A percentile compares a stretch with the other conserved stretches of the same genome.
Conservation (phyloP, 306 rosid species). For the Medicago lupulina region DNA sequence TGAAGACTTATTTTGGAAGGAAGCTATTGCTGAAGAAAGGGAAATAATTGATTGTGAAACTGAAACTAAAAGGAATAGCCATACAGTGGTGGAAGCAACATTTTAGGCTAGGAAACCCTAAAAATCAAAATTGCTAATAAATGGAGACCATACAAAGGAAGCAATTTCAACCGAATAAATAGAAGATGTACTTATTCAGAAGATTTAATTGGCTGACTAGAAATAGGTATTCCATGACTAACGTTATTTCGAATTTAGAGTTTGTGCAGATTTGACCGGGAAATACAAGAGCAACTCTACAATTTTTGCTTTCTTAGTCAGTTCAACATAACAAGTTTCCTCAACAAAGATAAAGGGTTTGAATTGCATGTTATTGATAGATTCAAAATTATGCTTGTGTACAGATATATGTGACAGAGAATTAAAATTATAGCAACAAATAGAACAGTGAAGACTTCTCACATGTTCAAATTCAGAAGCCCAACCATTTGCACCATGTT, state of each 20-base stretch:
- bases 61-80: constrained; percentile 17
- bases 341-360: constrained; percentile 32
- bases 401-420: background rate
- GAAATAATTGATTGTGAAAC: constrained; percentile 17
- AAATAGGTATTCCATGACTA: constrained; percentile 27
- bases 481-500: constrained; percentile 89
- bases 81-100: constrained; percentile 1
- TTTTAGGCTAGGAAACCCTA: constrained; percentile 30
- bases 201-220: constrained; percentile 23
- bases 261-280: constrained; percentile 7
- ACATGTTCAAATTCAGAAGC: constrained; percentile 96
- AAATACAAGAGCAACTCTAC: constrained; percentile 1
- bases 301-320: constrained; percentile 17
- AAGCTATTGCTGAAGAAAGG: constrained; percentile 24
- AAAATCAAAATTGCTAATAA: background rate
- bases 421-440: constrained; percentile 25
- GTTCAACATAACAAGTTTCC: constrained; percentile 29
- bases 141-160: constrained; percentile 14
- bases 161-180: background rate
- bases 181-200: constrained; percentile 21
- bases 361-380: constrained; percentile 16
- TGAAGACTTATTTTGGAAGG: constrained; percentile 20
- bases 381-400: constrained; percentile 11
- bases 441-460: constrained; percentile 36
- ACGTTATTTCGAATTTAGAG: constrained; percentile 23